Evolutionary conservation across 2,329 filamentous ascomycete species (phyloP), one percentile per base, ranked within the genome.

Genomic region (Cladosporium oxysporum): DNA sequence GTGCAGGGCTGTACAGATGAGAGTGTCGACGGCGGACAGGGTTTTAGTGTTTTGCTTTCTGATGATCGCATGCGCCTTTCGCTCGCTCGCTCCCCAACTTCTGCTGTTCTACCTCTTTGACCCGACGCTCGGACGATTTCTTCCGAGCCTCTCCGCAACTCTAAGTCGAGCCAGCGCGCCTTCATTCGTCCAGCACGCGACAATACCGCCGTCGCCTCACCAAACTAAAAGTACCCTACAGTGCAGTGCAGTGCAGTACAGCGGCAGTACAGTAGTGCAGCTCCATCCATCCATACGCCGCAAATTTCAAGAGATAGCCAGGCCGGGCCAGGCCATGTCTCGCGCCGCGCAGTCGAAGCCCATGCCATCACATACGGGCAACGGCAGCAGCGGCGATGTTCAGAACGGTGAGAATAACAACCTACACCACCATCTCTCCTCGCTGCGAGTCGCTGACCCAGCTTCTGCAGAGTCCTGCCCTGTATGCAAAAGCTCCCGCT

Each of bases 401-500:
- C 72, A 71, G 72, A 73, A 77, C 71, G 75, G 75, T 76, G 70
- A 74, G 73, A 68, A 37, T 11, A 2, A 37, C 18, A 14, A 44
- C 31, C 21, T 53, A 8, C 49, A 55, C 61, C n/a, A 62, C 59
- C 65, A 66, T 60, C 64, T 47, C 33, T 64, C 64, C 52, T 67
- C 69, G 52, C 65, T 66, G 49, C 69, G 65, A 44, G 65, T 72
- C 61, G 31, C 59, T 62, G 59, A 62, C 59, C 28, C 44, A 21
- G 50, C 50, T 23, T 35, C 70, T 82, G 10, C 41, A 47, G 93
- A 97, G 80, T 91, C 93, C 76, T 99, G 95, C 81, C 95, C 94
- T 66, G 92, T 98, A 72, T 99, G 95, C 90, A 97, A 97, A 81
- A 96, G 93, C 67, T 92, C 91, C 67, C 91, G 93, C 70, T 98